Conservation (phyloP, 371 early-diverging fungal species). For the Zancudomyces culisetae region DNA sequence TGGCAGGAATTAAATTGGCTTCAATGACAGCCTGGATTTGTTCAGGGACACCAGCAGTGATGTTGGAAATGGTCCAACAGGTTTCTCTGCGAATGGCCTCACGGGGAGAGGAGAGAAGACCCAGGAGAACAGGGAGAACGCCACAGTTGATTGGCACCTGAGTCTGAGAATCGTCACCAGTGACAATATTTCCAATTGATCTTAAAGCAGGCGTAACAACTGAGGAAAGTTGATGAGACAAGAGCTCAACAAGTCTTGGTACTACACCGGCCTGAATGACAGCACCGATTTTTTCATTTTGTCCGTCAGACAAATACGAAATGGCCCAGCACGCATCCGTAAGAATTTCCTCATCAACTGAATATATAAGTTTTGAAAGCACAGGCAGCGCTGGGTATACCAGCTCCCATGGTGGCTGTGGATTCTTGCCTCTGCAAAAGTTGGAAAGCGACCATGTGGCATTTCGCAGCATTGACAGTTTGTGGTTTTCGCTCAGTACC, state of each 20-base stretch:
- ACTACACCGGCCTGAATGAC: conserved; percentile 92
- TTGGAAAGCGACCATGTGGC: conserved; percentile 99
- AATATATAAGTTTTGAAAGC: conserved; percentile 72
- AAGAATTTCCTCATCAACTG: conserved; percentile 87
- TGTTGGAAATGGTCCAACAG: conserved; percentile 99
- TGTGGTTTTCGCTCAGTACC: conserved; percentile 70
- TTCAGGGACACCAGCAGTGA: conserved; percentile 95
- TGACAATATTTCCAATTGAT: conserved; percentile 98
- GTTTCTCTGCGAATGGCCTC: conserved; percentile 97
- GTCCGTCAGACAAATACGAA: conserved; percentile 93
- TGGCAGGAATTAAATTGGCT: conserved; percentile 77
- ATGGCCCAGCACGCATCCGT: conserved; percentile 99
- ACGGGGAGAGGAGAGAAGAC: conserved; percentile 65
- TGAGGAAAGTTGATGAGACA: conserved; percentile 55
- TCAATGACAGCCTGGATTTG: conserved; percentile 95
- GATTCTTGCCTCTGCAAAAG: conserved; percentile 97
- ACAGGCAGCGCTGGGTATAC: conserved; percentile 75
- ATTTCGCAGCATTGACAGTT: conserved; percentile 89
- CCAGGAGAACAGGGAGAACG: conserved; percentile 59
- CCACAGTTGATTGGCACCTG: conserved; percentile 87
- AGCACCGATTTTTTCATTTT: conserved; percentile 86
- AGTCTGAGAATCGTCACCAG: conserved; percentile 96
- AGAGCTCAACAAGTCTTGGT: conserved; percentile 79
- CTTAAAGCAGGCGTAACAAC: conserved; percentile 97
- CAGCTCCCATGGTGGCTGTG: conserved; percentile 77